A percentile compares a stretch with the other conserved stretches of the same genome.
phyloP scores from a whole-genome alignment of 208 protist genomes.

The Trypanosoma cruzi region DNA sequence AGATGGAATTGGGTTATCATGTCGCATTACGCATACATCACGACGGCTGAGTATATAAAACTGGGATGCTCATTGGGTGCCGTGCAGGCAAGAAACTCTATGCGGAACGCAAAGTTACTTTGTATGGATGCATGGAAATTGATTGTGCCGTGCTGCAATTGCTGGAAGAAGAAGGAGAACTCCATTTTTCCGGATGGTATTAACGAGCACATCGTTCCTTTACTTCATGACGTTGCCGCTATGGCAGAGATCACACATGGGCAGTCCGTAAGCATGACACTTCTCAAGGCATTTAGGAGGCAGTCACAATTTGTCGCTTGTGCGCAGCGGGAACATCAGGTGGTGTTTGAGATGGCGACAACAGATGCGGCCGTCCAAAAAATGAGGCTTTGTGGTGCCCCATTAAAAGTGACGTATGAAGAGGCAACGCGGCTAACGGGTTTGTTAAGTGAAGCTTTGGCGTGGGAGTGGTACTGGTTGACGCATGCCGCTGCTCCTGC shows the following conservation, averaged over 20 bases:
- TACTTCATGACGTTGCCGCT: constrained; percentile 37
- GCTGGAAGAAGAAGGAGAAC: too few relatives aligned
- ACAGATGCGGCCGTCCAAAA: not conserved
- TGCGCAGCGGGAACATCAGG: constrained; percentile 28
- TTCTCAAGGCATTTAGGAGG: constrained; percentile 33
- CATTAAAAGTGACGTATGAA: constrained; percentile 39
- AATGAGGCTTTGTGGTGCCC: constrained; percentile 20
- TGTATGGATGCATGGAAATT: constrained; percentile 10
- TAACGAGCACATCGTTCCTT: constrained; percentile 1
- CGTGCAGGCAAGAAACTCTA: constrained; percentile 33
- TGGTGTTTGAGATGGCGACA: constrained; percentile 19
- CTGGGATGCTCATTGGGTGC: constrained; percentile 44
- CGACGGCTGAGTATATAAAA: constrained; percentile 47
- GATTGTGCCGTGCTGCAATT: not conserved
- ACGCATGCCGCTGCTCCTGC: not conserved
- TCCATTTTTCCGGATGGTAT: not conserved
- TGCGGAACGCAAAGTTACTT: constrained; percentile 19
- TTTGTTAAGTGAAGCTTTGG: constrained; percentile 48
- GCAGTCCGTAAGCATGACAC: constrained; percentile 41
- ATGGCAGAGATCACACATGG: constrained; percentile 49
- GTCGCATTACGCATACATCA: constrained; percentile 44
- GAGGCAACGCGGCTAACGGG: constrained; percentile 39
- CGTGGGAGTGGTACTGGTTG: constrained; percentile 51
- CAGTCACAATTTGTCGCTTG: constrained; percentile 26
- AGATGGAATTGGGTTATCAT: constrained; percentile 45